A percentile compares a stretch with the other conserved stretches of the same genome.
Conservation (phyloP, 2,329 filamentous ascomycete genomes). For the Capronia coronata region DNA sequence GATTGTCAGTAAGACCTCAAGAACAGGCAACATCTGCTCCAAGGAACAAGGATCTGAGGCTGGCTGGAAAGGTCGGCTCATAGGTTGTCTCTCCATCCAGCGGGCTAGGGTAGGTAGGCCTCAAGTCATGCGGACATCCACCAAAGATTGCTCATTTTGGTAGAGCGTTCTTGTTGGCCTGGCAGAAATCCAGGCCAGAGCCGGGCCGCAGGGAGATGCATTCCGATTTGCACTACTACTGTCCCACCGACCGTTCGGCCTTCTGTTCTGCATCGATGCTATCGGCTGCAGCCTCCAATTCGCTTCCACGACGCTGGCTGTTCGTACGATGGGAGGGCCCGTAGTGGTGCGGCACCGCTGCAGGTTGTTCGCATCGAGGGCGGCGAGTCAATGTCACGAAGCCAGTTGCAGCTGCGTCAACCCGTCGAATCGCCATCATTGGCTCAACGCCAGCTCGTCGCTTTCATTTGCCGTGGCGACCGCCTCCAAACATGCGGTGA, state of each 20-base stretch:
- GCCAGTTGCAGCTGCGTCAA: background rate
- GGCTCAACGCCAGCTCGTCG: background rate
- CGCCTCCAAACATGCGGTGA: background rate
- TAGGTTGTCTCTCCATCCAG: background rate
- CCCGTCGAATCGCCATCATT: background rate
- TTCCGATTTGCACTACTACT: slow-evolving; percentile 21
- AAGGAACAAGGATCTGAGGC: too few relatives aligned
- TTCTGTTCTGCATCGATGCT: slow-evolving; percentile 9
- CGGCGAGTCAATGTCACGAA: background rate
- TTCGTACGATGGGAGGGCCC: slow-evolving; percentile 13
- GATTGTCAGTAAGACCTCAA: too few relatives aligned
- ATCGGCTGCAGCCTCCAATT: slow-evolving; percentile 4
- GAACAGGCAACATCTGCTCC: too few relatives aligned
- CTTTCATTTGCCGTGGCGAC: background rate
- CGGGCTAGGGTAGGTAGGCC: background rate
- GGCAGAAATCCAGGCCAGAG: slow-evolving; percentile 7
- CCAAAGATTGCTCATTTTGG: background rate
- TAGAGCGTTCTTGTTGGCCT: background rate
- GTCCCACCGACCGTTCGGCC: slow-evolving; percentile 2
- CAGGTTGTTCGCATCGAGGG: slow-evolving; percentile 2
- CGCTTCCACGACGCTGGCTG: slow-evolving; percentile 16
- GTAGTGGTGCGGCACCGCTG: slow-evolving; percentile 1
- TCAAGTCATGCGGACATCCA: slow-evolving; percentile 10
- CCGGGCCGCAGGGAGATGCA: slow-evolving; percentile 15
- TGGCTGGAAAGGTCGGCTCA: background rate